Evolutionary conservation across 2,329 filamentous ascomycete species (phyloP).

Genomic region (Sphaerulina musiva): DNA sequence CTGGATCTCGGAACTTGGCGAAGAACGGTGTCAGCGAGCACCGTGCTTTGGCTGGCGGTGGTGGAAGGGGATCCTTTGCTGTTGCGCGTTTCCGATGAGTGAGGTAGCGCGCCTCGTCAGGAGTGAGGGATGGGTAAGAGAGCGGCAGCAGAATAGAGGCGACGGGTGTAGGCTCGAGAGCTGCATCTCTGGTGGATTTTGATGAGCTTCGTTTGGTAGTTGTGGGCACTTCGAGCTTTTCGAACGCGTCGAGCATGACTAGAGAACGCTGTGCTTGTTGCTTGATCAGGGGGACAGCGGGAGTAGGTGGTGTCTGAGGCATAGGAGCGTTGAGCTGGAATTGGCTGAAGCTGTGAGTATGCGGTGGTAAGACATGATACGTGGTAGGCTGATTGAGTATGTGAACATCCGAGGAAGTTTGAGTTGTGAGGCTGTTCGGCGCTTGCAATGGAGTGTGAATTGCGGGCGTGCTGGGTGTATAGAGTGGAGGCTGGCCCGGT

Average conservation of each 20-base stretch:
- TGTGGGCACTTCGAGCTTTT: slow-evolving; percentile 27
- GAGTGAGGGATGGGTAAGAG: slow-evolving; percentile 47
- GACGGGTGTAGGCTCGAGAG: slow-evolving; percentile 50
- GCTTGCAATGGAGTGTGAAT: slow-evolving; percentile 12
- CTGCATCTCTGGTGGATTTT: slow-evolving; percentile 16
- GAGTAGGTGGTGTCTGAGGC: slow-evolving; percentile 21
- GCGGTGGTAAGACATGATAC: slow-evolving; percentile 21
- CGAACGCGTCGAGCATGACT: slow-evolving; percentile 32
- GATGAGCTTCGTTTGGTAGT: slow-evolving; percentile 19
- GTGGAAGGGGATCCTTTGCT: slow-evolving; percentile 34
- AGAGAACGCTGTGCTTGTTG: slow-evolving; percentile 33
- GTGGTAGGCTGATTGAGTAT: slow-evolving; percentile 5
- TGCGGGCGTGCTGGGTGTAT: slow-evolving; percentile 18
- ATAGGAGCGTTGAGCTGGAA: slow-evolving; percentile 16
- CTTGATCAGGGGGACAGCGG: slow-evolving; percentile 25
- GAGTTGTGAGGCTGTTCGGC: slow-evolving; percentile 5
- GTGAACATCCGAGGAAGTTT: slow-evolving; percentile 7
- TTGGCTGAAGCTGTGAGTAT: slow-evolving; percentile 9
- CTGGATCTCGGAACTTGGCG: slow-evolving; percentile 77
- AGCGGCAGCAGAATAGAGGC: slow-evolving; percentile 50
- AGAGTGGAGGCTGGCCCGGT: slow-evolving; percentile 1
- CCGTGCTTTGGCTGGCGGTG: slow-evolving; percentile 36
- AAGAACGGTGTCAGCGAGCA: slow-evolving; percentile 69
- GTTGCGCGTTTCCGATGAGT: slow-evolving; percentile 39
- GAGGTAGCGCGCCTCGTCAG: slow-evolving; percentile 45